A percentile compares a stretch with the other conserved stretches of the same genome.
phyloP scores from a whole-genome alignment of 2,329 filamentous ascomycete species.

The Penicillium aurantiogriseum region DNA sequence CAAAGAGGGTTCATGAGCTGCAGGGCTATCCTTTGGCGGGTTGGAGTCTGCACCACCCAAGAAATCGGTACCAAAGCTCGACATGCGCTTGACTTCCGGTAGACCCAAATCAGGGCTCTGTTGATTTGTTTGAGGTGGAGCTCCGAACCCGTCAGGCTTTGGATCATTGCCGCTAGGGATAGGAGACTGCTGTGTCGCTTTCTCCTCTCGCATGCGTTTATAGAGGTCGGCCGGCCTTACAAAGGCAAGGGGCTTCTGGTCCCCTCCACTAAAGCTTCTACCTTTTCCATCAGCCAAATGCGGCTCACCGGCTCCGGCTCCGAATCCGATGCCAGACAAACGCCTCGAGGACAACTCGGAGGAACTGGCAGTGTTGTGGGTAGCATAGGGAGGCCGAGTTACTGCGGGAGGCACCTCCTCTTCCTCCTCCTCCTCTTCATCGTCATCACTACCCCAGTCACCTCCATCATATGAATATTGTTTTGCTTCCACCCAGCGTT shows the following conservation, averaged over 20 bases:
- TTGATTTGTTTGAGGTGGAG: slow-evolving; percentile 10
- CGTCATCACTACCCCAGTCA: slow-evolving; percentile 76
- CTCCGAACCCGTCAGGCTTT: background rate
- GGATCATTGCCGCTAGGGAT: background rate
- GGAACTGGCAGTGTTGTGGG: slow-evolving; percentile 29
- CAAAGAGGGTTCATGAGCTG: slow-evolving; percentile 33
- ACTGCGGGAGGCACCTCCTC: slow-evolving; percentile 50
- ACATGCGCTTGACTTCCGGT: slow-evolving; percentile 46
- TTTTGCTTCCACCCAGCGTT: slow-evolving; percentile 93
- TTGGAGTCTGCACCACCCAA: slow-evolving; percentile 16
- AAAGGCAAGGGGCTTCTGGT: slow-evolving; percentile 58
- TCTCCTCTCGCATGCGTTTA: slow-evolving; percentile 67
- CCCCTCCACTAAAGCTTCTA: slow-evolving; percentile 27
- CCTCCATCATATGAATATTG: slow-evolving; percentile 84
- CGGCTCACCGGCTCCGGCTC: slow-evolving; percentile 12
- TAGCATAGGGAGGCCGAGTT: slow-evolving; percentile 23
- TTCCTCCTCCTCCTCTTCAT: slow-evolving; percentile 62
- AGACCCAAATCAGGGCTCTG: slow-evolving; percentile 30
- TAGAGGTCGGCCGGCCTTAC: slow-evolving; percentile 76
- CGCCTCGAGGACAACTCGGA: slow-evolving; percentile 22
- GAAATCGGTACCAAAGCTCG: slow-evolving; percentile 37
- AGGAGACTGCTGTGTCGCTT: slow-evolving; percentile 25
- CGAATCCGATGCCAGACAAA: slow-evolving; percentile 16
- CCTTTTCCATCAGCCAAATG: slow-evolving; percentile 18
- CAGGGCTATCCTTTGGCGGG: slow-evolving; percentile 12